Evolutionary conservation across 192 early-diverging fungal genomes (phyloP).

Genomic region (Backusella tuberculispora): DNA sequence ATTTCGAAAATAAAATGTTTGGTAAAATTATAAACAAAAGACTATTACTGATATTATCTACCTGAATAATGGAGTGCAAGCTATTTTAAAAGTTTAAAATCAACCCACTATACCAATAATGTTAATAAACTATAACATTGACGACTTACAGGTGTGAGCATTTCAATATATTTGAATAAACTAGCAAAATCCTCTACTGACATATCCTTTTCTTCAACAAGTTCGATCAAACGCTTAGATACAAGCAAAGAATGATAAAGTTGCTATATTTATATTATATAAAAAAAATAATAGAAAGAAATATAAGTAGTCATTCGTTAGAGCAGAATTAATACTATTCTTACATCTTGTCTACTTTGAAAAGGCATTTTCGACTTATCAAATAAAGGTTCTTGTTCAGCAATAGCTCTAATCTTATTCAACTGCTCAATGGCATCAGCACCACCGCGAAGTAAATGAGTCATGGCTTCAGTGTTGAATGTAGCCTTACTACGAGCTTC

Average conservation of each 20-base stretch:
- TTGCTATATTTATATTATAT: slow-evolving; percentile 5
- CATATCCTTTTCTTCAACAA: slow-evolving; percentile 43
- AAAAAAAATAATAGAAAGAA: slow-evolving; percentile 11
- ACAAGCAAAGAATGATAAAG: slow-evolving; percentile 22
- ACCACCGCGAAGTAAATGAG: slow-evolving; percentile 76
- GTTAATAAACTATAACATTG: neutral
- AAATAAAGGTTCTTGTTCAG: slow-evolving; percentile 61
- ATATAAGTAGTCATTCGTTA: neutral
- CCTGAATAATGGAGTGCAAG: slow-evolving; percentile 42
- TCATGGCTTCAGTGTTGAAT: slow-evolving; percentile 75
- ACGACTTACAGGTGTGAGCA: slow-evolving; percentile 45
- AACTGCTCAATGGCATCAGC: slow-evolving; percentile 34
- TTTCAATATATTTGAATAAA: slow-evolving; percentile 44
- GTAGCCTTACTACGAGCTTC: slow-evolving; percentile 69
- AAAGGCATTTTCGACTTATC: slow-evolving; percentile 45
- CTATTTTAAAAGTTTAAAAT: neutral
- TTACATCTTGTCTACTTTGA: slow-evolving; percentile 38
- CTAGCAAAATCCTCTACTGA: slow-evolving; percentile 34
- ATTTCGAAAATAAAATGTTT: slow-evolving; percentile 41
- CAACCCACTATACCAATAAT: neutral
- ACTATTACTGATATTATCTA: slow-evolving; percentile 2
- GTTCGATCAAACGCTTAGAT: slow-evolving; percentile 32
- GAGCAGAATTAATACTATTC: slow-evolving; percentile 24
- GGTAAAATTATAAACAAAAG: neutral
- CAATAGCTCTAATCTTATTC: slow-evolving; percentile 47